phyloP scores from a whole-genome alignment of 169 alveolate species.

The Eimeria falciformis region DNA sequence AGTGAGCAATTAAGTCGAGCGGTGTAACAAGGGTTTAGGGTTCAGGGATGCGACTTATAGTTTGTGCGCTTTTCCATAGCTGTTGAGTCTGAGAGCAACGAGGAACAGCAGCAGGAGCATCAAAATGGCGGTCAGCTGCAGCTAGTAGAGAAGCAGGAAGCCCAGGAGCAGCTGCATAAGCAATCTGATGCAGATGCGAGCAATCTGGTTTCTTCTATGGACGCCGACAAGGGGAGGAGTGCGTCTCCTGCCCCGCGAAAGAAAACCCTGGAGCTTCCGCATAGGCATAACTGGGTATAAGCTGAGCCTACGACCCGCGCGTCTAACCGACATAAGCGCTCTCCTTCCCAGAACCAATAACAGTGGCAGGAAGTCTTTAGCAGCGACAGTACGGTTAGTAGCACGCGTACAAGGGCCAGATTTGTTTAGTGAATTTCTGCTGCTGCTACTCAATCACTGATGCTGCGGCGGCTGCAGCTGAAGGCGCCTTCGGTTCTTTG shows the following conservation, averaged over 20 bases:
- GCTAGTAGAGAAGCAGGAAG: neutral
- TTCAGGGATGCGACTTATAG: neutral
- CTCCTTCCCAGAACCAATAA: neutral
- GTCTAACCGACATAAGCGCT: too few relatives aligned
- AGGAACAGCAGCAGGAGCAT: neutral
- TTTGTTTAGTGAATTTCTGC: neutral
- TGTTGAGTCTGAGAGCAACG: neutral
- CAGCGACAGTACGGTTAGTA: conserved; percentile 43
- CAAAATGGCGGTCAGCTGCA: neutral
- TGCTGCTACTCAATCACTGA: conserved; percentile 9
- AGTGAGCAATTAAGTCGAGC: neutral
- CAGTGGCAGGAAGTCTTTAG: neutral
- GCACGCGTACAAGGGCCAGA: too few relatives aligned
- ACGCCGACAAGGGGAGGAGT: too few relatives aligned
- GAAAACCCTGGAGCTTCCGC: neutral
- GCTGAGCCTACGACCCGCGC: neutral
- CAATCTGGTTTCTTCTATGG: neutral
- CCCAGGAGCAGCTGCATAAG: neutral
- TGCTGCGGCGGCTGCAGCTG: conserved; percentile 3
- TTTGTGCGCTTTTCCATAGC: neutral
- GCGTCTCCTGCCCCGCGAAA: neutral
- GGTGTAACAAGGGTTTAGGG: conserved; percentile 47
- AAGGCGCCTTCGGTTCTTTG: neutral
- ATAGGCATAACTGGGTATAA: conserved; percentile 23
- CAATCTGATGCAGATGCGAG: neutral